Conservation (phyloP, 768 basidiomycete species). For the Pleurotus tuber-regium region DNA sequence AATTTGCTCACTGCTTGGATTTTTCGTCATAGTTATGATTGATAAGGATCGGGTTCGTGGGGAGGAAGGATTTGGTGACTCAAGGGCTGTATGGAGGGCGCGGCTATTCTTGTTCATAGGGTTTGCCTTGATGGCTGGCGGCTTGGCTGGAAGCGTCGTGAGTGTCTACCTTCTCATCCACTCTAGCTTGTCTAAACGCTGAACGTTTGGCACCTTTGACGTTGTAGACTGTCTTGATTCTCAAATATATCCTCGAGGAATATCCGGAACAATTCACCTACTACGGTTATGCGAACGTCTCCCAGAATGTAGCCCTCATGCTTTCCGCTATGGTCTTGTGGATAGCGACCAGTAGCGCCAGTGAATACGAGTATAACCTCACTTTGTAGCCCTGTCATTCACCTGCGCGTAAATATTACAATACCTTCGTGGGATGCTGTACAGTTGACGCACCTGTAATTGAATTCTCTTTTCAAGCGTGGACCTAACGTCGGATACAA, state of each 20-base stretch:
- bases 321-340: constrained; percentile 85
- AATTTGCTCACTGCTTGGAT: constrained; percentile 88
- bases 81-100: constrained; percentile 88
- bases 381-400: too few relatives aligned
- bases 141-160: constrained; percentile 95
- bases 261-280: constrained; percentile 78
- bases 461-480: too few relatives aligned
- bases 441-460: too few relatives aligned
- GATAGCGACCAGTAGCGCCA: constrained; percentile 82
- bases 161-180: constrained; percentile 30
- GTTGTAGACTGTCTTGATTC: constrained; percentile 77
- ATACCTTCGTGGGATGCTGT: too few relatives aligned
- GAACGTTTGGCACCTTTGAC: not conserved
- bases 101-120: constrained; percentile 90
- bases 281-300: constrained; percentile 95
- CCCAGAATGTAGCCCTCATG: constrained; percentile 86
- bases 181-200: too few relatives aligned
- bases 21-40: constrained; percentile 89
- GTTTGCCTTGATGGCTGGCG: constrained; percentile 97
- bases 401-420: too few relatives aligned
- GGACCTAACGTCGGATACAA: too few relatives aligned
- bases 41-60: constrained; percentile 89
- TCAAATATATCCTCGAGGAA: constrained; percentile 82
- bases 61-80: constrained; percentile 78
- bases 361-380: constrained; percentile 93